Evolutionary conservation across 805 yeast genomes (phyloP).

Genomic region (Myxozyma vanderwaltii): DNA sequence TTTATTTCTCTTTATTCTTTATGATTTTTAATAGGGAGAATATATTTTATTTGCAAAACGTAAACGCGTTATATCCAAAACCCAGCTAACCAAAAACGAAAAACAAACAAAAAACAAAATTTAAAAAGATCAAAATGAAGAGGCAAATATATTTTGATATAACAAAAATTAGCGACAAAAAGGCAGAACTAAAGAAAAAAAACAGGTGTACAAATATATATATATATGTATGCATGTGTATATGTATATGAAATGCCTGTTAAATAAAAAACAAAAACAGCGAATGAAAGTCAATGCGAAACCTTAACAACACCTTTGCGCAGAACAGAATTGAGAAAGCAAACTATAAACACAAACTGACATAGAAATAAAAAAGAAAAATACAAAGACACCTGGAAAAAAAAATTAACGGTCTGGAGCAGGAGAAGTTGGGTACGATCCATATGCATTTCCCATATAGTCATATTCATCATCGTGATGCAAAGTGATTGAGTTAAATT

Average conservation of each 20-base stretch:
- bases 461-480: constrained; percentile 64
- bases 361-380: neutral
- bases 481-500: constrained; percentile 82
- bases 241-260: neutral
- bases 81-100: neutral
- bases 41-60: no score
- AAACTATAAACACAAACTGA: neutral
- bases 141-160: no score
- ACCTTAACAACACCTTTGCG: neutral
- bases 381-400: neutral
- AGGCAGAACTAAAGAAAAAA: neutral
- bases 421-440: neutral
- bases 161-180: no score
- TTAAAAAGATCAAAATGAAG: neutral
- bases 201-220: neutral
- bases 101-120: neutral
- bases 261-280: neutral
- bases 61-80: no score
- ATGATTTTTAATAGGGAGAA: no score
- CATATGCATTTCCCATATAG: constrained; percentile 23
- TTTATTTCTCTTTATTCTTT: no score
- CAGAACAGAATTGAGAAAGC: neutral
- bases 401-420: neutral
- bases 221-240: no score
- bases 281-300: no score